Conservation (phyloP, 768 basidiomycete species). For the Phlebiopsis gigantea region DNA sequence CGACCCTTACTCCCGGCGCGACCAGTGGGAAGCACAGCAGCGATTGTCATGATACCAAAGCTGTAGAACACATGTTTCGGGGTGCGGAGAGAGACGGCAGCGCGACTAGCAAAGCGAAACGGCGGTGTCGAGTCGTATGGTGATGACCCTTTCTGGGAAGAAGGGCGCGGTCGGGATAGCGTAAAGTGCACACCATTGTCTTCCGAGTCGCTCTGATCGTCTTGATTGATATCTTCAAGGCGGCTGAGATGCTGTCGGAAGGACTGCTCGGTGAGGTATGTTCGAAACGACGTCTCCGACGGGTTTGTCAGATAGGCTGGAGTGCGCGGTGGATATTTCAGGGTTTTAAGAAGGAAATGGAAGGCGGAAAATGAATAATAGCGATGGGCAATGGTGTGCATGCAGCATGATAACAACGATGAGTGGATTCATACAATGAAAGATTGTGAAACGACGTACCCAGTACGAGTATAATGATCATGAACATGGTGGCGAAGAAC, state of each 20-base stretch:
- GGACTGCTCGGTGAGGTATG: constrained; percentile 95
- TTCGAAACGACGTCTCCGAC: constrained; percentile 86
- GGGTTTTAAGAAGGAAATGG: background rate
- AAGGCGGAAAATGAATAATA: background rate
- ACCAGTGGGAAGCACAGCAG: constrained; percentile 59
- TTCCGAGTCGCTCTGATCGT: constrained; percentile 34
- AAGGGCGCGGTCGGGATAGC: constrained; percentile 16
- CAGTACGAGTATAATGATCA: constrained; percentile 64
- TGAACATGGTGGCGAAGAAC: constrained; percentile 63
- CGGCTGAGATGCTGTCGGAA: constrained; percentile 91
- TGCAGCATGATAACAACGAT: background rate
- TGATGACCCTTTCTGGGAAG: constrained; percentile 14
- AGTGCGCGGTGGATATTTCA: constrained; percentile 6
- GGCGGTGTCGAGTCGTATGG: constrained; percentile 26
- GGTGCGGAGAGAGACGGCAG: constrained; percentile 88
- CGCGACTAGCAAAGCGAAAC: constrained; percentile 89
- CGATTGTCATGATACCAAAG: constrained; percentile 85
- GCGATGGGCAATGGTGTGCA: background rate
- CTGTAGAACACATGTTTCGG: constrained; percentile 84
- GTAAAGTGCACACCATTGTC: constrained; percentile 24
- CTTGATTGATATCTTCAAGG: constrained; percentile 64
- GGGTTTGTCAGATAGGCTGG: constrained; percentile 95
- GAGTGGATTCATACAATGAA: constrained; percentile 9
- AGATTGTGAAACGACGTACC: constrained; percentile 42
- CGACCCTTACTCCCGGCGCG: constrained; percentile 16